Evolutionary conservation across 2,329 filamentous ascomycete genomes (phyloP).

Genomic region (Aspergillus calidoustus): DNA sequence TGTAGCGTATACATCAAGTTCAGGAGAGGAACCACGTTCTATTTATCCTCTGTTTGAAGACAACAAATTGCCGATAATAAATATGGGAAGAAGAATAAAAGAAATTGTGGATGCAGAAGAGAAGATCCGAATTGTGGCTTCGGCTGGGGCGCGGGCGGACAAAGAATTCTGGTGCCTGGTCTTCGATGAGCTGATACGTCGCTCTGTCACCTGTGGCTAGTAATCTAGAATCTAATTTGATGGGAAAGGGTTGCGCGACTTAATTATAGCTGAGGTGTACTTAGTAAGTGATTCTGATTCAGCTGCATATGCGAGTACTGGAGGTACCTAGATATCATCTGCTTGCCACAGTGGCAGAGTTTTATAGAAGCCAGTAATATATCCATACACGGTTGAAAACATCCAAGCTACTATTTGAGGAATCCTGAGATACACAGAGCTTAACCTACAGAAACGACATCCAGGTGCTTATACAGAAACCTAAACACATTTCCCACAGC

Average conservation of each 20-base stretch:
- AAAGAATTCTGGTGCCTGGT: slow-evolving; percentile 1
- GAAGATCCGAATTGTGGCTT: not conserved
- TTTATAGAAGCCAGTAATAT: not conserved
- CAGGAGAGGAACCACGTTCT: not conserved
- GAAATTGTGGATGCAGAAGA: not conserved
- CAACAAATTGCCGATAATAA: not conserved
- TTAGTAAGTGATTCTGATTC: not conserved
- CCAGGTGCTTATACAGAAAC: not conserved
- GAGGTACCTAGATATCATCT: not conserved
- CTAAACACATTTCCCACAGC: not conserved
- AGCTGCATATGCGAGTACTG: not conserved
- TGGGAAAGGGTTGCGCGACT: not conserved
- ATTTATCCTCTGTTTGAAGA: not conserved
- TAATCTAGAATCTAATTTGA: not conserved
- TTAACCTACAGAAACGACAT: not conserved
- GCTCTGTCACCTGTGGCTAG: not conserved
- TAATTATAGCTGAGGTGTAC: not conserved
- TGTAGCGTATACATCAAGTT: not conserved
- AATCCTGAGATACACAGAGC: not conserved
- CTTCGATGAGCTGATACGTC: not conserved
- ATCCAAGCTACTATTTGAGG: not conserved
- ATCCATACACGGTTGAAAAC: too few relatives aligned
- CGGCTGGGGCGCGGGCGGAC: not conserved
- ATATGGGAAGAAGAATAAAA: not conserved
- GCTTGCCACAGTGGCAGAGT: not conserved